Evolutionary conservation across 73 alveolate species (phyloP), one percentile per base, ranked within the genome.

Genomic region (Tetrahymena elliotti): DNA sequence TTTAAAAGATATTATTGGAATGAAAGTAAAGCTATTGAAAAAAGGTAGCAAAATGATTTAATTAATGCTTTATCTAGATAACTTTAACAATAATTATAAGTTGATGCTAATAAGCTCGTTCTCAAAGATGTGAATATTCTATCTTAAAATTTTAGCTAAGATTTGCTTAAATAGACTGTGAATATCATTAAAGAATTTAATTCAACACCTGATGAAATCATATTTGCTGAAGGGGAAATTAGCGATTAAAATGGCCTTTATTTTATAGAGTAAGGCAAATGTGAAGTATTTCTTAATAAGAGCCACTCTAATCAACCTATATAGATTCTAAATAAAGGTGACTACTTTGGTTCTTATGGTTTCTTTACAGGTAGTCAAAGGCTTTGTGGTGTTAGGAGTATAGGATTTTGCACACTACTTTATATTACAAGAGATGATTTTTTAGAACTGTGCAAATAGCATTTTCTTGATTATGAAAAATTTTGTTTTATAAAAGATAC

Each of bases 191-290:
- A 94, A 88, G 82, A 68, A 39, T 38, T 53, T 4, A 84, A 93
- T 24, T 94, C 68, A 34, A 94, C 96, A 8, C 96, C 96, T 16
- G 96, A 94, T 47, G 96, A 94, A 47, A 40, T 40, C 5, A 94
- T 94, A 4, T 94, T 68, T 88, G 33, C 93, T 40, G 54, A 53
- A 88, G 95, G 95, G 9, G 96, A 94, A 84, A 12, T 20, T 6
- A 39, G 68, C 35, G 95, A 94, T 84, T 37, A 94, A 92, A 47
- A 94, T 36, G 13, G 88, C 6, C 68, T 94, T 33, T 94, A 88
- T 52, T 94, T 94, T 35, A 47, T 94, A 0, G 41, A 68, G 38
- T 83, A 94, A 33, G 96, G 96, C 12, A 68, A 31, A 68, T 68
- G 88, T 68, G 95, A 94, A 47, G 38, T 94, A 20, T 47, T 84